Base-by-base conservation (phyloP, 805 yeast genomes). In the Pichia manshurica region DNA sequence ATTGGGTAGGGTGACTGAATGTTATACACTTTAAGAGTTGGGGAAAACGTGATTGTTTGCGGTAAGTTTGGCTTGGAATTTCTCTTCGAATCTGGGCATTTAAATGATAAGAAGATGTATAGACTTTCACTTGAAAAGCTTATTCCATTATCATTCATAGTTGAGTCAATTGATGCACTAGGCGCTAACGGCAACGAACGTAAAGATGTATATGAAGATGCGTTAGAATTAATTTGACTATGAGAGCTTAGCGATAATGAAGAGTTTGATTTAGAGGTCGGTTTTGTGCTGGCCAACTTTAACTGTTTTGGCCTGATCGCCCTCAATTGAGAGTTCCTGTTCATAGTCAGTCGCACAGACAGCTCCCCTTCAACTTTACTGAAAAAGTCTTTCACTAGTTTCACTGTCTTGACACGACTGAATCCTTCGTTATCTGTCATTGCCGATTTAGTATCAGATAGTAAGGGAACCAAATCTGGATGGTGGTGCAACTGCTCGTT, bases 1-100 rank as follows among this genome's bases (percentile, higher is more conserved):
- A 57, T 48, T 4, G 58, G 48, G 17, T 44, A 47, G 4, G 53
- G 48, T 5, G 61, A 56, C 23, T 53, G 48, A 6, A 58, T 41
- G 13, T 54, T 54, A 16, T 55, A 47, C 3, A 52, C 46, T 37
- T 42, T 42, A 23, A 57, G 44, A 21, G 29, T 34, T 8, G 60
- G 58, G 4, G 48, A 44, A 5, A 57, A 25, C 1, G 47, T 20
- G 5, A 54, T 38, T 2, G 38, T 21, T 2, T 44, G n/a, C 36
- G 57, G 57, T 39, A 52, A 46, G 6, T 23, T 13, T 5, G 49
- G 10, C 29, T 39, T 44, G 20, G 42, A 20, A n/a, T 31, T 44
- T 45, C n/a, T 42, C 6, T 22, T 38, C 4, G 44, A 9, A 2
- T 22, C 29, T 17, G 46, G 21, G 12, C 40, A 36, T 21, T 21